These are phyloP conservation scores for Pochonia chlamydosporia DNA, from an alignment of 2,329 filamentous ascomycete genomes.

Conservation along the genomic window DNA sequence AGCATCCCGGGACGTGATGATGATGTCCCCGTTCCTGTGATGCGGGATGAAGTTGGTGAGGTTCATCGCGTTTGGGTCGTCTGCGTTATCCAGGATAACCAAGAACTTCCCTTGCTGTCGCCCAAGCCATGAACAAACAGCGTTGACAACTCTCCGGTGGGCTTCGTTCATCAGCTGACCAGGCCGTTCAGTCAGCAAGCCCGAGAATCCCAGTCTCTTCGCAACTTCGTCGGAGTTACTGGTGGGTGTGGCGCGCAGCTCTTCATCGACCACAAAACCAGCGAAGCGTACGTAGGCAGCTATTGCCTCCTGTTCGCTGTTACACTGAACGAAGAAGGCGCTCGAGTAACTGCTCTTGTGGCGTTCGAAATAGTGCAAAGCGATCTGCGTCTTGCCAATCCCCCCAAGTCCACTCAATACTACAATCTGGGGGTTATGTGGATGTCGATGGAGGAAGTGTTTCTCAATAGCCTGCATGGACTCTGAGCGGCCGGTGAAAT, in stretches of 20 bases:
- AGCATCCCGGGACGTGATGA: no score
- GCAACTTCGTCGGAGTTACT: neutral
- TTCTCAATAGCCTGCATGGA: neutral
- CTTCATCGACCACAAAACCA: neutral
- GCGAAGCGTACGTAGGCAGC: neutral
- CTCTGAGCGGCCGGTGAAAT: neutral
- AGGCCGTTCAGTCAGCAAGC: neutral
- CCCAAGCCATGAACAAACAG: neutral
- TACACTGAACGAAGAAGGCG: neutral
- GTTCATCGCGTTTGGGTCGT: no score
- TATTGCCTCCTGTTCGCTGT: neutral
- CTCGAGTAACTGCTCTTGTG: neutral
- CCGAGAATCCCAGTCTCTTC: no score
- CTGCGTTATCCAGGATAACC: neutral
- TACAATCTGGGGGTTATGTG: neutral
- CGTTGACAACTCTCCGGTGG: neutral
- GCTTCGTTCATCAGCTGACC: neutral
- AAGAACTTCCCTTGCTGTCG: neutral
- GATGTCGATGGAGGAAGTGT: neutral
- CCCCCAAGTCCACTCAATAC: neutral
- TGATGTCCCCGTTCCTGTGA: no score
- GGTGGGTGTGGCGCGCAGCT: no score
- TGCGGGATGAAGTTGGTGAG: no score
- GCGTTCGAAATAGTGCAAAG: no score
- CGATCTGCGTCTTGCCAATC: no score